Base-by-base conservation (phyloP, 2,329 filamentous ascomycete genomes). In the Phialophora tarda region DNA sequence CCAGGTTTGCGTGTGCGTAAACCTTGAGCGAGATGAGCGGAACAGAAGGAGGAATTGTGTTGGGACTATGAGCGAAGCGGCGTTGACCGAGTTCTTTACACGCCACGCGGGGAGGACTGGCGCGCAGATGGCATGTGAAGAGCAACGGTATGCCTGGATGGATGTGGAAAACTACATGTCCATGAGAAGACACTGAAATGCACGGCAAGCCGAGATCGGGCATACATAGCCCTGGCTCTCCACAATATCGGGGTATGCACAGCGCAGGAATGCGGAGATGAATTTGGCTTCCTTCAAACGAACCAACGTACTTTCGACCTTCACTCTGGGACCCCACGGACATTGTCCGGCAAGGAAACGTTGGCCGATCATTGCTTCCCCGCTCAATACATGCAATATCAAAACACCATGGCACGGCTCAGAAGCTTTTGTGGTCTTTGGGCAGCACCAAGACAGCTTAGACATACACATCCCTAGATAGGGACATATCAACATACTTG, bases 221-320 rank as follows among this genome's bases (percentile, higher is more conserved):
- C 38, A 7, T n/a, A 38, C 17, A 44, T 41, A 24, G 17, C 30
- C n/a, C 30, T 51, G 48, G 6, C 50, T 47, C 41, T 47, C 51
- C 60, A 44, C 38, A 63, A 41, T 47, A 24, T 63, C 55, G 59
- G 59, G 48, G 59, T 54, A 60, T 34, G 26, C 14, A 8, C 17
- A 7, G 38, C 10, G 1, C 47, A 51, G 44, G 3, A 53, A 61
- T 61, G 59, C 59, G 59, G 59, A 61, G 59, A 51, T 61, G n/a
- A 24, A 17, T 41, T 32, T 54, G 34, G 14, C 11, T 53, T n/a
- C 34, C 17, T 47, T 23, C 24, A 24, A 1, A n/a, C 26, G 14
- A 7, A 23, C n/a, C 32, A 55, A 32, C 4, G 24, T n/a, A 34
- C 24, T 55, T 28, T 51, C 21, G 21, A 26, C 51, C 50, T 54